Evolutionary conservation across 495 filamentous ascomycete genomes (phyloP), one percentile per base, ranked within the genome.

Genomic region (Apiosordaria backusii): DNA sequence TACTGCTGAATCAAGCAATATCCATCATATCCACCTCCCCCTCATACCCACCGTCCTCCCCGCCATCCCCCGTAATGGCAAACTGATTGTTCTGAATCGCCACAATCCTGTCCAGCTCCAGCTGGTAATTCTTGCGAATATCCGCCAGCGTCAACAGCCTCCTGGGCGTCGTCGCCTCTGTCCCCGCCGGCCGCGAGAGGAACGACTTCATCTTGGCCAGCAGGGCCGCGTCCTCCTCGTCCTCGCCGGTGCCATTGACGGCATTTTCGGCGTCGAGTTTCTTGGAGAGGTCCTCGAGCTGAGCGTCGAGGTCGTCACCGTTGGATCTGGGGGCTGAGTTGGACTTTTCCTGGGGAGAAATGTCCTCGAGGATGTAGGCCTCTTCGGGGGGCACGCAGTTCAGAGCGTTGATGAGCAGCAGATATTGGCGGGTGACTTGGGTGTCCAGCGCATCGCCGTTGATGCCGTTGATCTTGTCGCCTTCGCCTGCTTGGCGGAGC

Each of bases 401-500:
- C 68, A 99, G 79, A 4, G 91, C 85, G 74, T 99, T 98, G 79
- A 98, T 93, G 50, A 98, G 81, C 64, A 89, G 84, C 10, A 97
- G 74, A 66, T 97, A 94, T 68, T 89, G 88, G 77, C 79, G 85
- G 66, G 80, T 86, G 66, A 87, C 83, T n/a, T 80, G 81, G 18
- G 85, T 83, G 61, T 85, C 82, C 10, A 82, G 75, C 50, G 83
- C 78, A 70, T 87, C 83, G 50, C 83, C 76, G 58, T 82, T 75
- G 60, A 82, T 75, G 61, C 79, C 76, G 63, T 78, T 74, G 66
- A 73, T 75, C 64, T 71, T 81, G 60, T 85, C 73, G 73, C 80
- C 73, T 76, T 84, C 65, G 22, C 80, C 80, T 65, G 79, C 68
- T 65, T 67, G 76, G 77, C 80, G 75, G 76, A 78, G 76, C 80